phyloP scores from a whole-genome alignment of 2,329 filamentous ascomycete species.

The Lanzia echinophila region DNA sequence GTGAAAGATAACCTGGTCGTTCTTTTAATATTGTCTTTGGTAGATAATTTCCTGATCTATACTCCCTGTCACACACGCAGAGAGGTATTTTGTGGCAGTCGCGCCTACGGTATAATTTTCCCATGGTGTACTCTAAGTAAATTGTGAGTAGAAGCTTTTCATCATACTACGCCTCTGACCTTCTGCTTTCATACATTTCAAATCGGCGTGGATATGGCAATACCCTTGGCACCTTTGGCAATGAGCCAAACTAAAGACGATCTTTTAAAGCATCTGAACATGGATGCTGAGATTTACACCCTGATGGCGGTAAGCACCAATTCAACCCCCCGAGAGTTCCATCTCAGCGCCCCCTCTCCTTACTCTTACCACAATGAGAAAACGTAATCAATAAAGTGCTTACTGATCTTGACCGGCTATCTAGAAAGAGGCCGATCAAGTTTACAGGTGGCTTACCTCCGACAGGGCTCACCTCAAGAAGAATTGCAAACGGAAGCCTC shows the following conservation, averaged over 20 bases:
- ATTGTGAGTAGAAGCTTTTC: not conserved
- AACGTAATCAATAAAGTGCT: slow-evolving; percentile 14
- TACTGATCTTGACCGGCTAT: slow-evolving; percentile 15
- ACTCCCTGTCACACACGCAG: slow-evolving; percentile 4
- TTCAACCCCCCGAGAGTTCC: not conserved
- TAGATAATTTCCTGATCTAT: too few species aligned
- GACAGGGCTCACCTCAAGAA: slow-evolving; percentile 26
- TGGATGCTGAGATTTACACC: slow-evolving; percentile 23
- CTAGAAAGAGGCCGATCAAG: slow-evolving; percentile 29
- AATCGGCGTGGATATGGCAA: slow-evolving; percentile 3
- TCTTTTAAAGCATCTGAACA: slow-evolving; percentile 24
- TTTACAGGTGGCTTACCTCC: slow-evolving; percentile 28
- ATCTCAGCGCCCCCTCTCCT: not conserved
- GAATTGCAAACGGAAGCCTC: slow-evolving; percentile 26
- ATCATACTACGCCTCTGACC: slow-evolving; percentile 1
- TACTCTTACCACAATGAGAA: not conserved
- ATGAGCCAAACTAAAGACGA: slow-evolving; percentile 31
- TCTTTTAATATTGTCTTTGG: too few species aligned
- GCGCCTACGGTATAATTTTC: slow-evolving; percentile 2
- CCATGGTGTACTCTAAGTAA: not conserved
- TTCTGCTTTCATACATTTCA: slow-evolving; percentile 2
- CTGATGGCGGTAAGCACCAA: slow-evolving; percentile 27
- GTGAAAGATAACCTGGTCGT: too few species aligned
- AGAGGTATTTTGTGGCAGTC: not conserved
- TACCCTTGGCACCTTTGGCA: slow-evolving; percentile 17